phyloP scores from a whole-genome alignment of 129 eudicot species.

The Pulicaria dysenterica region DNA sequence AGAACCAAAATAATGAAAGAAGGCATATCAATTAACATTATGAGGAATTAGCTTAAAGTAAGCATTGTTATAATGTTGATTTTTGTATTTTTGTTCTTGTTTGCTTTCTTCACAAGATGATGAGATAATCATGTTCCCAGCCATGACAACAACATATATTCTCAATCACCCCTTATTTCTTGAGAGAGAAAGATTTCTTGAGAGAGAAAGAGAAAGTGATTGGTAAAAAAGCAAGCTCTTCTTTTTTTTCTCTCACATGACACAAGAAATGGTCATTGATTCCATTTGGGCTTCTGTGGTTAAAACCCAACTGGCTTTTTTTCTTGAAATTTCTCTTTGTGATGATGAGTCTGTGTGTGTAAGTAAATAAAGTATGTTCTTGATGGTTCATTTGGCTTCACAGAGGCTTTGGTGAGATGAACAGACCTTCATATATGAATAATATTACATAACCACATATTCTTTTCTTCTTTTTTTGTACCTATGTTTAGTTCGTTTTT shows the following conservation, averaged over 20 bases:
- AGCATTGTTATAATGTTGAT: conserved; percentile 13
- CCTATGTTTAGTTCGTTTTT: conserved; percentile 27
- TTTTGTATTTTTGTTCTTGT: conserved; percentile 22
- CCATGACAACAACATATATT: conserved; percentile 25
- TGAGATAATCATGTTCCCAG: conserved; percentile 40
- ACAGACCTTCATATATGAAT: conserved; percentile 33
- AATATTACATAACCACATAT: conserved; percentile 27
- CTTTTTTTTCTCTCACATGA: conserved; percentile 33
- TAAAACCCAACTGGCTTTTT: conserved; percentile 48
- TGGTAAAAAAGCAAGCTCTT: conserved; percentile 31
- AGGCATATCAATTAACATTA: not conserved
- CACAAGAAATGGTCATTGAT: conserved; percentile 47
- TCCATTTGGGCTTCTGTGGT: conserved; percentile 60
- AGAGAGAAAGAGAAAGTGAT: conserved; percentile 30
- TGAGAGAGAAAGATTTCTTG: conserved; percentile 34
- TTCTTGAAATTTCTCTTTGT: conserved; percentile 5
- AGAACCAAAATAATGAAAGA: too few species aligned
- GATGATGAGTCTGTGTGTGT: conserved; percentile 20
- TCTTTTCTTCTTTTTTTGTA: conserved; percentile 22
- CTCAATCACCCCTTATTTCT: conserved; percentile 21
- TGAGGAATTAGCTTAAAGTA: conserved; percentile 23
- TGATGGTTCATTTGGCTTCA: conserved; percentile 41
- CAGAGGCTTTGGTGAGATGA: conserved; percentile 29
- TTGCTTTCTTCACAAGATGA: conserved; percentile 32
- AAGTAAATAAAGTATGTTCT: conserved; percentile 30